phyloP scores from a whole-genome alignment of 495 filamentous ascomycete genomes.

The Lasiosphaeriaceae sp. region DNA sequence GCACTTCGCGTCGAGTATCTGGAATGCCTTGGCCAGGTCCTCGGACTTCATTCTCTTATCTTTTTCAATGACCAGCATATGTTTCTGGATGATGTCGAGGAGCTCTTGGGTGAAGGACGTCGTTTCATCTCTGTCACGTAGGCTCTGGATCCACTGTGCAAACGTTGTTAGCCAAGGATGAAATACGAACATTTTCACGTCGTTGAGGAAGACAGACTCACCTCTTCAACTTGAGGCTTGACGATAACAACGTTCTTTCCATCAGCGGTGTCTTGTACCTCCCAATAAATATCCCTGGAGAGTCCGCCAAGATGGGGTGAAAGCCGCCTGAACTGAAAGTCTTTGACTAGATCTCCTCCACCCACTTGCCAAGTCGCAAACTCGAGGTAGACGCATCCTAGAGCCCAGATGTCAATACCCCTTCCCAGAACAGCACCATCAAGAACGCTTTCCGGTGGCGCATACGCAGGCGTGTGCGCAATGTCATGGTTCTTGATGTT shows the following conservation, averaged over 20 bases:
- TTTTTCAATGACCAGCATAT: slow-evolving; percentile 3
- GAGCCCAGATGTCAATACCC: slow-evolving; percentile 22
- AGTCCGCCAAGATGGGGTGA: too few species aligned
- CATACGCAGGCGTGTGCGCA: slow-evolving; percentile 10
- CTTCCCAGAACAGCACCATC: not conserved
- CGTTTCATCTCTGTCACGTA: not conserved
- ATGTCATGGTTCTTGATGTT: not conserved
- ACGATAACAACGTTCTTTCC: too few species aligned
- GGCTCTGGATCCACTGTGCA: not conserved
- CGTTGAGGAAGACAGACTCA: too few species aligned
- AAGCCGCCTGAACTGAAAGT: slow-evolving; percentile 1
- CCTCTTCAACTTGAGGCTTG: too few species aligned
- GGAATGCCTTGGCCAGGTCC: not conserved
- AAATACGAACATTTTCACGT: too few species aligned
- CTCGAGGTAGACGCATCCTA: slow-evolving; percentile 26
- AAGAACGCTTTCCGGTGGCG: slow-evolving; percentile 14
- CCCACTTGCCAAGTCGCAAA: slow-evolving; percentile 26
- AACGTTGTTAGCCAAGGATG: not conserved
- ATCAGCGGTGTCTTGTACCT: too few species aligned
- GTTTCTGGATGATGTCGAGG: not conserved
- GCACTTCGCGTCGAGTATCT: not conserved
- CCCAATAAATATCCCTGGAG: too few species aligned
- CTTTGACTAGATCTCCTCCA: slow-evolving; percentile 1
- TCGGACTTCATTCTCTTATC: not conserved
- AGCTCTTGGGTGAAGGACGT: not conserved